Evolutionary conservation across 2,329 filamentous ascomycete genomes (phyloP).

Genomic region (Orbilia blumenaviensis): DNA sequence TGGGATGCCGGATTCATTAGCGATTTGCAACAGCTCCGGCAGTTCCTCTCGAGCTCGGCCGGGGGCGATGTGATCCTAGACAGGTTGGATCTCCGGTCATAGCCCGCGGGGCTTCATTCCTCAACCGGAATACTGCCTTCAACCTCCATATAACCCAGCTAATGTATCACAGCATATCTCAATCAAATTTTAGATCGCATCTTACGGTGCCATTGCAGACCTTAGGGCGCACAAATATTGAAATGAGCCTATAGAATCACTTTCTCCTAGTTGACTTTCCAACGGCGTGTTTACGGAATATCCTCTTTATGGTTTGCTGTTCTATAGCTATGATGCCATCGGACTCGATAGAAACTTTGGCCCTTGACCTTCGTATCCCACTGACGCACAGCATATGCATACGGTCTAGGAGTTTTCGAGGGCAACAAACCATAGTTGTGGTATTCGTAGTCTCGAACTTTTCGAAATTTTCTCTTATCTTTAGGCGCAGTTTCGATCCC

Average conservation of each 20-base stretch:
- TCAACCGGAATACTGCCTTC: background rate
- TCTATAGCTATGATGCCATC: too few species aligned
- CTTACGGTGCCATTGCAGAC: conserved; percentile 7
- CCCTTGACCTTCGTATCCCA: too few species aligned
- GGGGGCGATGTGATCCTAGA: too few species aligned
- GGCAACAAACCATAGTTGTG: too few species aligned
- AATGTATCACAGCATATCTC: background rate
- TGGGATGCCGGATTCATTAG: too few species aligned
- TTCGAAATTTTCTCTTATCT: conserved; percentile 9
- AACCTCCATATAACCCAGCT: too few species aligned
- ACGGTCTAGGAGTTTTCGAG: too few species aligned
- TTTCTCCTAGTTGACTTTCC: background rate
- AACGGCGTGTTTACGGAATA: background rate
- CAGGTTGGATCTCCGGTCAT: too few species aligned
- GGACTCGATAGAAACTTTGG: too few species aligned
- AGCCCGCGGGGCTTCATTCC: background rate
- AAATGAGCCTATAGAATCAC: background rate
- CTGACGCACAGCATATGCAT: too few species aligned
- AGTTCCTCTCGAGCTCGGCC: background rate
- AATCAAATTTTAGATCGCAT: background rate
- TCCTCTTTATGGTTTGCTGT: conserved; percentile 15
- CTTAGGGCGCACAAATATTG: background rate
- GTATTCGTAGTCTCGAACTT: background rate
- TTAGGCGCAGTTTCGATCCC: background rate
- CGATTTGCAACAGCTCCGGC: too few species aligned